Evolutionary conservation across 106 monocot genomes (phyloP).

Genomic region (Dendrobium officinale): DNA sequence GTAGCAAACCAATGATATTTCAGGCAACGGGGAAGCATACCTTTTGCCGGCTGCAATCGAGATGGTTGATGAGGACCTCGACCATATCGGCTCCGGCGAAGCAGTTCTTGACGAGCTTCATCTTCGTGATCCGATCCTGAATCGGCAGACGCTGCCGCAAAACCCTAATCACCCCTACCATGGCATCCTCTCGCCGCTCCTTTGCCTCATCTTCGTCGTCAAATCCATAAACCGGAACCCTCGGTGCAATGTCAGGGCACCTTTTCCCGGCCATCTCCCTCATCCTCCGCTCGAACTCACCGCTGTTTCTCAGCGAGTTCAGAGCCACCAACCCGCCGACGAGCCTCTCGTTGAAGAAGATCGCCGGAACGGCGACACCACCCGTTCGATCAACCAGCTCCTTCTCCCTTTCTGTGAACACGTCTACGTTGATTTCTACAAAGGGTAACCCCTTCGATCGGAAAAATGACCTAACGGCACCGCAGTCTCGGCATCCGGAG

Average conservation of each 20-base stretch:
- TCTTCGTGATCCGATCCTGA: constrained; percentile 59
- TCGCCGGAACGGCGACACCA: constrained; percentile 50
- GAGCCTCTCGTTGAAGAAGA: constrained; percentile 87
- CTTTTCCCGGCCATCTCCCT: constrained; percentile 40
- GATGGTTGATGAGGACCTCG: constrained; percentile 64
- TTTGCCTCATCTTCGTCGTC: constrained; percentile 39
- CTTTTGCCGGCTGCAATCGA: constrained; percentile 76
- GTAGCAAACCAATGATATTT: neutral
- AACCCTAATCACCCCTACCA: constrained; percentile 41
- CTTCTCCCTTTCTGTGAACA: constrained; percentile 68
- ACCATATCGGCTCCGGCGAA: constrained; percentile 73
- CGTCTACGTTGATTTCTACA: constrained; percentile 96
- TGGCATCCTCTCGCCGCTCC: constrained; percentile 18
- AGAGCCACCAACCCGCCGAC: constrained; percentile 74
- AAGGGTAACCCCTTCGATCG: constrained; percentile 42
- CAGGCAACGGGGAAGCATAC: constrained; percentile 15
- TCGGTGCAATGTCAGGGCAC: constrained; percentile 67
- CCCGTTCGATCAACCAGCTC: constrained; percentile 68
- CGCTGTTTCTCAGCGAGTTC: constrained; percentile 85
- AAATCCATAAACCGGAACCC: constrained; percentile 61
- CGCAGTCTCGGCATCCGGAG: constrained; percentile 83
- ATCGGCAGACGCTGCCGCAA: constrained; percentile 68
- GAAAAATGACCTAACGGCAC: constrained; percentile 70
- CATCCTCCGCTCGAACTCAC: constrained; percentile 69
- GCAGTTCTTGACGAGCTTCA: constrained; percentile 90